Evolutionary conservation across 2,329 filamentous ascomycete genomes (phyloP).

Genomic region (Stemphylium vesicarium): DNA sequence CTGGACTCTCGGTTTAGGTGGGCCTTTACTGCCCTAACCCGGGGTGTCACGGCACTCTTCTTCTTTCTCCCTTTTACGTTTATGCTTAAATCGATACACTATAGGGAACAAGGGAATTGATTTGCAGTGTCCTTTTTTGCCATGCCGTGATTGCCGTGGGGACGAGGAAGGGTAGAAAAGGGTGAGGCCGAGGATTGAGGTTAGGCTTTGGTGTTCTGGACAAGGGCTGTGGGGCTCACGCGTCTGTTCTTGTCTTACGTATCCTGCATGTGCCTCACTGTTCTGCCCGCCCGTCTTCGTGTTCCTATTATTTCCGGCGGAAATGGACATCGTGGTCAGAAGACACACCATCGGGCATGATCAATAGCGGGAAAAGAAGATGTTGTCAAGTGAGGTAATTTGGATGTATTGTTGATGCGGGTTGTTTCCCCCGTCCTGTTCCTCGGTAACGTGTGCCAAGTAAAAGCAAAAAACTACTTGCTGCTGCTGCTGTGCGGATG

Average conservation of each 20-base stretch:
- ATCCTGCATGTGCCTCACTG: not conserved
- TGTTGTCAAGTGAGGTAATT: too few relatives aligned
- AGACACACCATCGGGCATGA: too few relatives aligned
- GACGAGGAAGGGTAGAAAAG: not conserved
- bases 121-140: not conserved
- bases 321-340: not conserved
- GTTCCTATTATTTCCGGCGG: not conserved
- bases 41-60: not conserved
- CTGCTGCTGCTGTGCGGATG: not conserved
- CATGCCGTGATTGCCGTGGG: conserved; percentile 2
- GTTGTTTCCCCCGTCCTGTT: too few relatives aligned
- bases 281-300: not conserved
- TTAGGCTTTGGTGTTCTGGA: conserved; percentile 7
- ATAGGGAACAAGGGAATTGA: conserved; percentile 6
- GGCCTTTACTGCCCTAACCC: not conserved
- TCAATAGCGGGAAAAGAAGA: too few relatives aligned
- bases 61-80: not conserved
- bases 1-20: not conserved
- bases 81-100: not conserved
- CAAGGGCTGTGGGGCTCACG: conserved; percentile 6
- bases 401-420: too few relatives aligned
- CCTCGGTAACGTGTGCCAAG: not conserved
- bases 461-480: not conserved
- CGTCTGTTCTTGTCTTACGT: conserved; percentile 7
- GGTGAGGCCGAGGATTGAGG: not conserved